Evolutionary conservation across 1,139 yeast species (phyloP), one percentile per base, ranked within the genome.

Genomic region (Geotrichum aggregatum): DNA sequence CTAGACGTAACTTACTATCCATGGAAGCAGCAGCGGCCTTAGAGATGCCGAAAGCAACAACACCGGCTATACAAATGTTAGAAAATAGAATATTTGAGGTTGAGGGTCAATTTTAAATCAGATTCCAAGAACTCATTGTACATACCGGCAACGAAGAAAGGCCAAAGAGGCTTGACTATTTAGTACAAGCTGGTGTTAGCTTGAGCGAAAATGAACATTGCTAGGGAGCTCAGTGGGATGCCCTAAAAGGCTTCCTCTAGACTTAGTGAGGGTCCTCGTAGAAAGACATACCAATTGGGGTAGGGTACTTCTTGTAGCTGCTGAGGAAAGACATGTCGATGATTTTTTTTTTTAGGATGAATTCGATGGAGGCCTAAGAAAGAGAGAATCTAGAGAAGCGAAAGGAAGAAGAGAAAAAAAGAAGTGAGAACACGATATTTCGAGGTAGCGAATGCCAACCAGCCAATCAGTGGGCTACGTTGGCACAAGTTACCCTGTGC

Each of bases 121-220:
- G 19, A 31, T 18, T 7, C 19, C 21, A 11, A 16, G n/a, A 14
- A 2, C n/a, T 35, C 22, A 35, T 33, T 35, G 34, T 52, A 69
- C 74, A 54, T 68, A 71, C 83, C 82, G 63, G 84, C 84, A 61
- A 74, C 75, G 63, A 80, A 78, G 69, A 82, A 79, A 62, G 86
- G 86, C 85, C 86, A 82, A 75, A 76, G 79, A 65, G 79, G 79
- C 72, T 79, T 81, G 66, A 79, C 64, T 63, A 59, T n/a, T n/a
- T n/a, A n/a, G n/a, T n/a, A n/a, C n/a, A n/a, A n/a, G n/a, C n/a
- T n/a, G n/a, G 39, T 14, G 39, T 49, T 49, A 49, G 49, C 31
- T 24, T 18, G 19, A 10, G 6, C 19, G 22, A 13, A 40, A 40
- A 16, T 3, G 5, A 14, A 19, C 16, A 13, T 30, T 10, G 22